Evolutionary conservation across 306 rosid genomes (phyloP), one percentile per base, ranked within the genome.

Genomic region (Fagus crenata): DNA sequence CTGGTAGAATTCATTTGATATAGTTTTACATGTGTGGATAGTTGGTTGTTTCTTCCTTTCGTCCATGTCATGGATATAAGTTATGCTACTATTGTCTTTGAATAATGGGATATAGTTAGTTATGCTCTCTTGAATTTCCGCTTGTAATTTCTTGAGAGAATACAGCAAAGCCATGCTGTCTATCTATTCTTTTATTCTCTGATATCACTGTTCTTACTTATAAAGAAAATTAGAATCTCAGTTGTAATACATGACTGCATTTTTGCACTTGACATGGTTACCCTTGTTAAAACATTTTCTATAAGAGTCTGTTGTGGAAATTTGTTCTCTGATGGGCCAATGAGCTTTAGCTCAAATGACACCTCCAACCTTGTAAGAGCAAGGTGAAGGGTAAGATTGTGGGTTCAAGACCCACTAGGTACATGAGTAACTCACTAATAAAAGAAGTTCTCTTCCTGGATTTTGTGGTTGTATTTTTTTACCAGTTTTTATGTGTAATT

Each of bases 1-100:
- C 32, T 78, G 64, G 74, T 67, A 36, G 64, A 73, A 18, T 73
- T 86, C 69, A 22, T 22, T 22, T 22, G 28, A 22, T 22, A 22
- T 22, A 22, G 49, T 65, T 11, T 65, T 39, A 32, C 6, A 15
- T 64, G 7, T 65, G 13, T 1, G 32, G 70, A 7, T 37, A 36
- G 49, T 65, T 17, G 69, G 42, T 36, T 8, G 4, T 65, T 31
- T 65, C 32, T 37, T 65, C 49, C 11, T 6, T 39, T 65, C 71
- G 1, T 65, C 43, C 46, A 37, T 37, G 71, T 65, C 17, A 37
- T 65, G 32, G 12, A 36, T 65, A 37, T 65, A 37, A 65, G 32
- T 37, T 37, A 35, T 0, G 15, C 41, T 63, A 35, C 69, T 7
- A 12, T 39, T 65, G 31, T 14, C 14, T 59, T 59, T 46, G 51